Conservation (phyloP, 1,284 basidiomycete species). For the Pterula multifida region DNA sequence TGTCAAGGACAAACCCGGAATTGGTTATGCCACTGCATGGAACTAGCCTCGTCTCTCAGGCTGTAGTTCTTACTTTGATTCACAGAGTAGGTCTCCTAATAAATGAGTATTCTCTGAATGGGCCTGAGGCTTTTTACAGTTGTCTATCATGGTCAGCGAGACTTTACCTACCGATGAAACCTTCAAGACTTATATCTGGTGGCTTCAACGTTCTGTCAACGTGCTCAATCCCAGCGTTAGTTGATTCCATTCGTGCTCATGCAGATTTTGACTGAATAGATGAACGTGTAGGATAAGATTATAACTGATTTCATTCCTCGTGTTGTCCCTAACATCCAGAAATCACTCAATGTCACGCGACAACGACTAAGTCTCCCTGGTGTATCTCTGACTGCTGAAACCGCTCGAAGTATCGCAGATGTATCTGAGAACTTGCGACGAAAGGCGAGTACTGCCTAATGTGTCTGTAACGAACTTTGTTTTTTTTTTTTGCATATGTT, state of each 20-base stretch:
- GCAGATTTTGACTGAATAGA: conserved; percentile 6
- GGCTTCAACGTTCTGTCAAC: conserved; percentile 62
- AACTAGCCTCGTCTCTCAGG: conserved; percentile 59
- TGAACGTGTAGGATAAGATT: conserved; percentile 48
- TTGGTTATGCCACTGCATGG: conserved; percentile 65
- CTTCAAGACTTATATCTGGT: conserved; percentile 73
- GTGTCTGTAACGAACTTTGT: neutral
- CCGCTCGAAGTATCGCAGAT: conserved; percentile 12
- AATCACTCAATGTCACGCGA: conserved; percentile 62
- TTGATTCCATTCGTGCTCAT: conserved; percentile 7
- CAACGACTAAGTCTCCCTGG: conserved; percentile 65
- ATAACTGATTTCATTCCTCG: conserved; percentile 71
- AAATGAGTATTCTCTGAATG: conserved; percentile 4
- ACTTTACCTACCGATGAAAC: conserved; percentile 62
- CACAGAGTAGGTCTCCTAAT: conserved; percentile 46
- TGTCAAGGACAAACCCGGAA: conserved; percentile 64
- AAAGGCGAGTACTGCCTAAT: conserved; percentile 1
- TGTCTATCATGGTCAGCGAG: conserved; percentile 61
- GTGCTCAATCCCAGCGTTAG: conserved; percentile 60
- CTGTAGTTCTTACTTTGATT: conserved; percentile 68
- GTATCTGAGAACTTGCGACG: neutral
- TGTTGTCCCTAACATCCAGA: conserved; percentile 66
- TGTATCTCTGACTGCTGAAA: conserved; percentile 50
- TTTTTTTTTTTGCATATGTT: neutral
- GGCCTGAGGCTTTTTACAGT: conserved; percentile 23